Conservation (phyloP, 2,329 filamentous ascomycete genomes). For the Fusarium pseudograminearum region DNA sequence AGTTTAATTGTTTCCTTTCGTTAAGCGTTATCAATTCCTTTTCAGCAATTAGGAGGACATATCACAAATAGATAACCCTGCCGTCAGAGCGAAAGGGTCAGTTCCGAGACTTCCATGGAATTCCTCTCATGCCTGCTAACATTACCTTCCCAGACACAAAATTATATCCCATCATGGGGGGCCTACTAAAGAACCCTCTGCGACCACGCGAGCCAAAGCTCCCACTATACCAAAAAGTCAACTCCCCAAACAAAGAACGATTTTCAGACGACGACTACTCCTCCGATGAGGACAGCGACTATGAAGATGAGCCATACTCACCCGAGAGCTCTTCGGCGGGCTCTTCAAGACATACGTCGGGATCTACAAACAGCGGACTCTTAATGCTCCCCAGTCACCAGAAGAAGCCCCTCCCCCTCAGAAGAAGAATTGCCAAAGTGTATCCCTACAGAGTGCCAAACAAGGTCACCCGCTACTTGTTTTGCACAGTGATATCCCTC, state of each 20-base stretch:
- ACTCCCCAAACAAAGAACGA: slow-evolving; percentile 61
- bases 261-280: slow-evolving; percentile 63
- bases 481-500: slow-evolving; percentile 74
- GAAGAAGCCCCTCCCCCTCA: slow-evolving; percentile 35
- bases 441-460: slow-evolving; percentile 74
- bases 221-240: slow-evolving; percentile 63
- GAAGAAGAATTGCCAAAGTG: slow-evolving; percentile 40
- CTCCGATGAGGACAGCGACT: slow-evolving; percentile 60
- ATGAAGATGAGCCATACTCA: slow-evolving; percentile 58
- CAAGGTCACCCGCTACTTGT: slow-evolving; percentile 82
- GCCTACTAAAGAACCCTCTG: slow-evolving; percentile 61
- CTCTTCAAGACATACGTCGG: slow-evolving; percentile 67
- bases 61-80: slow-evolving; percentile 17
- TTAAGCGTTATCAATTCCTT: background rate
- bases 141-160: slow-evolving; percentile 16
- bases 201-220: slow-evolving; percentile 62
- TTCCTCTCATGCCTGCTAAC: slow-evolving; percentile 25
- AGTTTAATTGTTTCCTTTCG: background rate
- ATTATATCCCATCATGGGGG: slow-evolving; percentile 61
- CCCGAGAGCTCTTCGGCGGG: slow-evolving; percentile 59
- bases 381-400: slow-evolving; percentile 60
- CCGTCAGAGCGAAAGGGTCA: slow-evolving; percentile 25
- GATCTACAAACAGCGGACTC: slow-evolving; percentile 57
- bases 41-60: background rate
- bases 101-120: slow-evolving; percentile 10